Conservation (phyloP, 106 monocot genomes). For the Dendrobium catenatum region DNA sequence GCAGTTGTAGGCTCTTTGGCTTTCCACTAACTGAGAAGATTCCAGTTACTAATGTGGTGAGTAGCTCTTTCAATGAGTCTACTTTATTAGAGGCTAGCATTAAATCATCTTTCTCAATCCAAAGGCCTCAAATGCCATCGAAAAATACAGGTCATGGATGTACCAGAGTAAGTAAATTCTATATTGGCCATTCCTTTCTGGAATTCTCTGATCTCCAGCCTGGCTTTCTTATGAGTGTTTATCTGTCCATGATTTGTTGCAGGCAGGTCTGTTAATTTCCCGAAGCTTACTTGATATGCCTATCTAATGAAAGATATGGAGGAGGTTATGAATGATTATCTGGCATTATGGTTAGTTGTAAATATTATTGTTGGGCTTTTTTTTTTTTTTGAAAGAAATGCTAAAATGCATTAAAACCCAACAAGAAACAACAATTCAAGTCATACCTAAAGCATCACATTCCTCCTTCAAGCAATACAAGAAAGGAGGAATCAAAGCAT, state of each 20-base stretch:
- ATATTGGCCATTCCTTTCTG: not conserved
- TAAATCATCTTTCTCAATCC: conserved; percentile 16
- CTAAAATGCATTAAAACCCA: too few relatives aligned
- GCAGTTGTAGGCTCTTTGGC: conserved; percentile 74
- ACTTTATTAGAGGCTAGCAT: conserved; percentile 12
- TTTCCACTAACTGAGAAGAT: conserved; percentile 61
- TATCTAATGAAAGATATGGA: not conserved
- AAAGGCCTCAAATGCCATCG: conserved; percentile 13
- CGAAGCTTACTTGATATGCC: conserved; percentile 7
- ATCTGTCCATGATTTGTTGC: not conserved
- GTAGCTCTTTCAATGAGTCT: conserved; percentile 3
- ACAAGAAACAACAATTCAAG: too few relatives aligned
- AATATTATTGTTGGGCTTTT: not conserved
- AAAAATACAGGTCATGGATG: conserved; percentile 22
- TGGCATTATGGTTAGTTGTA: not conserved
- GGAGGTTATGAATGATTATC: not conserved
- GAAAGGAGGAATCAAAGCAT: too few relatives aligned
- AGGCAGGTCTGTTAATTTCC: conserved; percentile 5
- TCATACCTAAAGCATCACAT: too few relatives aligned
- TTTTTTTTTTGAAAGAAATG: too few relatives aligned
- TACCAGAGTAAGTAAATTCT: conserved; percentile 18
- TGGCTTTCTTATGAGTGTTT: not conserved
- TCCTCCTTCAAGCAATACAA: too few relatives aligned
- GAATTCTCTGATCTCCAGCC: not conserved
- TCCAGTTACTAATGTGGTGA: conserved; percentile 16